These are phyloP conservation scores for Apophysomyces trapeziformis DNA, from an alignment of 371 early-diverging fungal species.

Conservation along the genomic window DNA sequence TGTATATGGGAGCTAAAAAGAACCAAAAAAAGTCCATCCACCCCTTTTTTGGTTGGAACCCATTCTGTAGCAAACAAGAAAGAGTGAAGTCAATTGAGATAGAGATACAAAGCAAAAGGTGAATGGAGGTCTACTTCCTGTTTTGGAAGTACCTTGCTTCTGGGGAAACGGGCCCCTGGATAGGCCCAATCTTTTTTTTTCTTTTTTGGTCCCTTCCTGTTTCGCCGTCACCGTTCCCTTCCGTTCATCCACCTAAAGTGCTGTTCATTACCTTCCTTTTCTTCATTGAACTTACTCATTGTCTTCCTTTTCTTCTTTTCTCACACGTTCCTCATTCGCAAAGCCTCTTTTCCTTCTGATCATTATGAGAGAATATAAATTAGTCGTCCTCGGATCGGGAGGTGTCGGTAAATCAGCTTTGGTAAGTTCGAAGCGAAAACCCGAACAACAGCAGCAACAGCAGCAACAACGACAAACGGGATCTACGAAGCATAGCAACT, in stretches of 20 bases:
- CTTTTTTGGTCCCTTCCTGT: neutral
- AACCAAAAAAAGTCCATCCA: no score
- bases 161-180: slow-evolving; percentile 2
- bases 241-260: slow-evolving; percentile 1
- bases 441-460: no score
- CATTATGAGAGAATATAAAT: slow-evolving; percentile 78
- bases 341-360: neutral
- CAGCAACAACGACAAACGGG: no score
- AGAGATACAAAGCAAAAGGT: no score
- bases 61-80: no score
- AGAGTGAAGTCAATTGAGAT: no score
- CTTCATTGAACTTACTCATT: neutral
- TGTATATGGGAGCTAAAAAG: no score
- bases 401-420: slow-evolving; percentile 93
- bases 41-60: no score
- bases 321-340: slow-evolving; percentile 7
- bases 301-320: slow-evolving; percentile 3
- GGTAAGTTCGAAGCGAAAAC: slow-evolving; percentile 53
- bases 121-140: neutral
- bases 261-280: slow-evolving; percentile 6
- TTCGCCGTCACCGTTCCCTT: slow-evolving; percentile 6
- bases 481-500: no score
- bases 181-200: slow-evolving; percentile 1
- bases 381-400: slow-evolving; percentile 89
- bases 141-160: slow-evolving; percentile 8